Conservation (phyloP, 441 rosid genomes). For the Syzygium syzygioides region DNA sequence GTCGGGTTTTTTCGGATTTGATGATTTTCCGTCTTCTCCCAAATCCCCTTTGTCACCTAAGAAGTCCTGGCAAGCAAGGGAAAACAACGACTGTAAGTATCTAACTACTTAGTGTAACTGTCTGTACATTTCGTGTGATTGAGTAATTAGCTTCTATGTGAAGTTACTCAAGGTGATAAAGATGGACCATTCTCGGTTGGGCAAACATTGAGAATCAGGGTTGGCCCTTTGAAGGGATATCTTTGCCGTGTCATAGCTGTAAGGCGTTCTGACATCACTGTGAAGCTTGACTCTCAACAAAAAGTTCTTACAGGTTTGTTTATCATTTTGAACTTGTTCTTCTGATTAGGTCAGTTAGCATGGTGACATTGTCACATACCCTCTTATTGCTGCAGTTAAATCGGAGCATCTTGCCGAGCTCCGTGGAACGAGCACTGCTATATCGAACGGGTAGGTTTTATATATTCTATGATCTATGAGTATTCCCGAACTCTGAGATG, state of each 20-base stretch:
- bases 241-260: conserved; percentile 83
- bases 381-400: conserved; percentile 50
- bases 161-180: conserved; percentile 67
- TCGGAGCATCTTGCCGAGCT: conserved; percentile 87
- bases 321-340: neutral
- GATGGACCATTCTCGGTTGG: conserved; percentile 73
- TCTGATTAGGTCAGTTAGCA: neutral
- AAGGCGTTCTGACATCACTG: conserved; percentile 74
- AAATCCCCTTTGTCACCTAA: conserved; percentile 68
- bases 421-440: conserved; percentile 52
- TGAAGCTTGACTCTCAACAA: conserved; percentile 86
- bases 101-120: neutral
- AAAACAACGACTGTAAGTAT: conserved; percentile 57
- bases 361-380: neutral
- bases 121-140: neutral
- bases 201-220: conserved; percentile 84
- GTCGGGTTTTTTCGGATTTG: conserved; percentile 41
- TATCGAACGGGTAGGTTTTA: conserved; percentile 38
- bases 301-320: conserved; percentile 73
- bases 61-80: conserved; percentile 68
- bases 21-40: conserved; percentile 64
- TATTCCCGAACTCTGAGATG: neutral
- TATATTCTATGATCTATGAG: conserved; percentile 1
- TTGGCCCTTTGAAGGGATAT: conserved; percentile 93
- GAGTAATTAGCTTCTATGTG: conserved; percentile 24